phyloP scores from a whole-genome alignment of 2,329 filamentous ascomycete species.

The Ophiocordyceps unilateralis region DNA sequence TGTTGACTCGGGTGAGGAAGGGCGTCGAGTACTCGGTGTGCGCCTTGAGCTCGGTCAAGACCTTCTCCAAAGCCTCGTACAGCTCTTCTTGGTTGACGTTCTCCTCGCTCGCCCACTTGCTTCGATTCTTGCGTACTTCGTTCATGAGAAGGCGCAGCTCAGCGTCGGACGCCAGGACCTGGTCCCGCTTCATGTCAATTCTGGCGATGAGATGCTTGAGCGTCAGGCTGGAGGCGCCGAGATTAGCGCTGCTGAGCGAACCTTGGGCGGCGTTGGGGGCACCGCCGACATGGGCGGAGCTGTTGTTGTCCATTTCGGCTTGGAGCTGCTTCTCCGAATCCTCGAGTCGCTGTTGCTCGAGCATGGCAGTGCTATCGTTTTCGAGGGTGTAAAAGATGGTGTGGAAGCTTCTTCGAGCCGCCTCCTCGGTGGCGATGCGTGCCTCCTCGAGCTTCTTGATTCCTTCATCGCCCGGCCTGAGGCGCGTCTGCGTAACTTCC shows the following conservation, averaged over 20 bases:
- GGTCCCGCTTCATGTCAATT: slow-evolving; percentile 81
- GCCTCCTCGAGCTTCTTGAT: slow-evolving; percentile 87
- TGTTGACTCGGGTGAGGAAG: slow-evolving; percentile 87
- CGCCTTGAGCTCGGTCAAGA: slow-evolving; percentile 89
- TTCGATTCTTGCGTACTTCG: slow-evolving; percentile 92
- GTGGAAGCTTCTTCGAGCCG: slow-evolving; percentile 78
- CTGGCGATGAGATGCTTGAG: slow-evolving; percentile 92
- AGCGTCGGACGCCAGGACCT: slow-evolving; percentile 81
- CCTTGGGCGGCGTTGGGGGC: slow-evolving; percentile 54
- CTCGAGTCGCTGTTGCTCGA: slow-evolving; percentile 92
- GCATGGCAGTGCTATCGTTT: slow-evolving; percentile 87
- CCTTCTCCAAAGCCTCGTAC: slow-evolving; percentile 92
- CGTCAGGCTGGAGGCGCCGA: slow-evolving; percentile 88
- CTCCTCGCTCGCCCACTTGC: slow-evolving; percentile 97
- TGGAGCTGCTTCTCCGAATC: slow-evolving; percentile 93
- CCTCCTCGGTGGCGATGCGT: slow-evolving; percentile 77
- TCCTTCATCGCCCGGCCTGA: slow-evolving; percentile 68
- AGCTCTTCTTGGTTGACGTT: slow-evolving; percentile 95
- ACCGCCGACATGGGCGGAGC: slow-evolving; percentile 29
- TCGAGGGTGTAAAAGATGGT: slow-evolving; percentile 91
- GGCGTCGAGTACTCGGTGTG: slow-evolving; percentile 96
- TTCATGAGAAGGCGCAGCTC: slow-evolving; percentile 88
- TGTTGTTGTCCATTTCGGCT: slow-evolving; percentile 71
- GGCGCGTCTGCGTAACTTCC: slow-evolving; percentile 30
- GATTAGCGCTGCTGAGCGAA: slow-evolving; percentile 79